These are phyloP conservation scores for Panicum virgatum DNA, from an alignment of 202 grass and related monocot species.

Conservation along the genomic window DNA sequence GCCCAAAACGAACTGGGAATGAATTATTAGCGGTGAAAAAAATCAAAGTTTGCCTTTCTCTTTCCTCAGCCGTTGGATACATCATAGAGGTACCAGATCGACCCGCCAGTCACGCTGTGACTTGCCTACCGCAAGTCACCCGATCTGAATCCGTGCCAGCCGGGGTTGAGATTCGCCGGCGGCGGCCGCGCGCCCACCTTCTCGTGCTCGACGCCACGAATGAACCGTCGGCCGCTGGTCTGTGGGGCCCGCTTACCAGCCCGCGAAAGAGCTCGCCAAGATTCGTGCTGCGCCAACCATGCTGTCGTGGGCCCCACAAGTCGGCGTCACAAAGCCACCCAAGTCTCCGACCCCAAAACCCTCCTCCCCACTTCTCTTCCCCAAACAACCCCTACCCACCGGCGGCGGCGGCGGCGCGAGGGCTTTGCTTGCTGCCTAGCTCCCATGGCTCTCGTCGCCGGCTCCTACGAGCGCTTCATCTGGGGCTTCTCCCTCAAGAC, in stretches of 20 bases:
- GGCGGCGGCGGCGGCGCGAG: constrained; percentile 30
- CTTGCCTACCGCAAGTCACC: no score
- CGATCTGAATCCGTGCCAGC: no score
- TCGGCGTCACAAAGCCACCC: neutral
- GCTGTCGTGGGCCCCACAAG: neutral
- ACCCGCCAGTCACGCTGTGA: no score
- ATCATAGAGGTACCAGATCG: no score
- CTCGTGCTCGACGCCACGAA: neutral
- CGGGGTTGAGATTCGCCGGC: neutral
- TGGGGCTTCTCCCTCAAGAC: constrained; percentile 94
- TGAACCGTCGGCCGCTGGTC: neutral
- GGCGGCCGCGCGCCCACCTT: neutral
- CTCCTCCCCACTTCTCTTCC: neutral
- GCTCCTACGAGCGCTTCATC: constrained; percentile 95
- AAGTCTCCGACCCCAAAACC: constrained; percentile 16
- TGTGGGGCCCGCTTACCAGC: neutral
- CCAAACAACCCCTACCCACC: neutral
- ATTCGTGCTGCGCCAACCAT: neutral
- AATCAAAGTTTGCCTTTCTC: no score
- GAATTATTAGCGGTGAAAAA: no score
- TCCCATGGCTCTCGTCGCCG: constrained; percentile 71
- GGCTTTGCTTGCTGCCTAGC: neutral
- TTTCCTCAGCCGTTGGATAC: no score
- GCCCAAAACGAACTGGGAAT: no score
- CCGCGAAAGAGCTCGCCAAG: neutral